These are phyloP conservation scores for Ulmus americana DNA, from an alignment of 331 rosid genomes.

Conservation along the genomic window DNA sequence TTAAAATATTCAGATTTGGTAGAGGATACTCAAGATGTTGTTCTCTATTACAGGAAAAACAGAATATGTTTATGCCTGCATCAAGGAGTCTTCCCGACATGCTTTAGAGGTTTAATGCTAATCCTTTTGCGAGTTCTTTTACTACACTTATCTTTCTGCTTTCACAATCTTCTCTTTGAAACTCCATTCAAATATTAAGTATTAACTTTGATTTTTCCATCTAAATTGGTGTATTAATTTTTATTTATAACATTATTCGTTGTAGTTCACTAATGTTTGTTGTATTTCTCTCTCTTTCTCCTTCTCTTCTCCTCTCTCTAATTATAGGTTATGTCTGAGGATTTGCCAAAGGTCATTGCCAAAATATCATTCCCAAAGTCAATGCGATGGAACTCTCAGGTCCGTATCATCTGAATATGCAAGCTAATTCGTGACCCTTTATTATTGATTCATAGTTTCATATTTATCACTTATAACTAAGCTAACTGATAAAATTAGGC, in stretches of 20 bases:
- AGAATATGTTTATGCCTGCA: constrained; percentile 70
- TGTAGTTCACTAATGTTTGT: neutral
- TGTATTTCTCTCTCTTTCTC: constrained; percentile 4
- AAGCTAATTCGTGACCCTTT: constrained; percentile 6
- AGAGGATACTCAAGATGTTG: constrained; percentile 2
- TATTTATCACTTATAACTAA: neutral
- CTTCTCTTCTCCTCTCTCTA: neutral
- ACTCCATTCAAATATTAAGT: neutral
- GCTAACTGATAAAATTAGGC: neutral
- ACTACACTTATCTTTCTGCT: constrained; percentile 7
- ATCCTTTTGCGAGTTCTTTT: constrained; percentile 6
- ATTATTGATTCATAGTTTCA: neutral
- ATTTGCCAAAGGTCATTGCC: constrained; percentile 59
- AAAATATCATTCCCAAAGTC: constrained; percentile 86
- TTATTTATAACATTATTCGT: neutral
- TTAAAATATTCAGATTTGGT: neutral
- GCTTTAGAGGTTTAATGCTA: constrained; percentile 61
- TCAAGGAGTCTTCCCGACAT: constrained; percentile 63
- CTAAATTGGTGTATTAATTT: neutral
- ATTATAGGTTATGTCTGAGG: constrained; percentile 69
- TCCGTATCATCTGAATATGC: constrained; percentile 22
- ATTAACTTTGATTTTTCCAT: neutral
- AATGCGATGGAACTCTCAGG: constrained; percentile 96
- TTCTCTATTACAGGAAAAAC: constrained; percentile 75
- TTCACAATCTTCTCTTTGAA: neutral